Conservation (phyloP, 2,329 filamentous ascomycete genomes). For the Akanthomyces uredinophilus region DNA sequence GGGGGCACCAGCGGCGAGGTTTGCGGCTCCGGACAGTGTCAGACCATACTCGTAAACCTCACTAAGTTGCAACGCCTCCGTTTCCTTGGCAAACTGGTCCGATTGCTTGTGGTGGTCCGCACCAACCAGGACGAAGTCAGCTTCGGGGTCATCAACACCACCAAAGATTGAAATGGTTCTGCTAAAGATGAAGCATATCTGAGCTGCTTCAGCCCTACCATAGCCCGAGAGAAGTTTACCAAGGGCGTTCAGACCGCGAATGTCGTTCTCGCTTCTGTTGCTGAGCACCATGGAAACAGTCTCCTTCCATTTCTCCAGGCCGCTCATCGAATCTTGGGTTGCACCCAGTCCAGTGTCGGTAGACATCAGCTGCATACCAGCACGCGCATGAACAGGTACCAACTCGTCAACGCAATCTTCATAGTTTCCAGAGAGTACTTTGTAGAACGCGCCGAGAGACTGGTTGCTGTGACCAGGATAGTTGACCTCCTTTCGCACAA, state of each 20-base stretch:
- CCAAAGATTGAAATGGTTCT: slow-evolving; percentile 66
- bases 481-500: slow-evolving; percentile 91
- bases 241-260: slow-evolving; percentile 69
- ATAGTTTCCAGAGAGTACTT: slow-evolving; percentile 86
- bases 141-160: slow-evolving; percentile 74
- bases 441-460: slow-evolving; percentile 85
- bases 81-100: slow-evolving; percentile 69
- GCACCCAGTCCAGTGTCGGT: slow-evolving; percentile 58
- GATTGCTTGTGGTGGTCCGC: slow-evolving; percentile 71
- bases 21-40: slow-evolving; percentile 56
- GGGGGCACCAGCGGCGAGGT: slow-evolving; percentile 56
- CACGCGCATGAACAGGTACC: slow-evolving; percentile 85
- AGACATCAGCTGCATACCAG: slow-evolving; percentile 85
- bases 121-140: slow-evolving; percentile 78
- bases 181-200: slow-evolving; percentile 90
- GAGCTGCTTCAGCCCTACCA: slow-evolving; percentile 82
- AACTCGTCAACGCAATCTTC: slow-evolving; percentile 95
- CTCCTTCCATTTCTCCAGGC: slow-evolving; percentile 90
- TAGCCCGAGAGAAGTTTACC: slow-evolving; percentile 81
- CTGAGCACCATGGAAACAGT: slow-evolving; percentile 80
- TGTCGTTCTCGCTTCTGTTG: slow-evolving; percentile 79
- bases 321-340: slow-evolving; percentile 70
- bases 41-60: slow-evolving; percentile 92
- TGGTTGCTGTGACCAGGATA: slow-evolving; percentile 74
- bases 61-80: slow-evolving; percentile 85